Evolutionary conservation across 1,284 basidiomycete species (phyloP).

Genomic region (Heterobasidion annosum): DNA sequence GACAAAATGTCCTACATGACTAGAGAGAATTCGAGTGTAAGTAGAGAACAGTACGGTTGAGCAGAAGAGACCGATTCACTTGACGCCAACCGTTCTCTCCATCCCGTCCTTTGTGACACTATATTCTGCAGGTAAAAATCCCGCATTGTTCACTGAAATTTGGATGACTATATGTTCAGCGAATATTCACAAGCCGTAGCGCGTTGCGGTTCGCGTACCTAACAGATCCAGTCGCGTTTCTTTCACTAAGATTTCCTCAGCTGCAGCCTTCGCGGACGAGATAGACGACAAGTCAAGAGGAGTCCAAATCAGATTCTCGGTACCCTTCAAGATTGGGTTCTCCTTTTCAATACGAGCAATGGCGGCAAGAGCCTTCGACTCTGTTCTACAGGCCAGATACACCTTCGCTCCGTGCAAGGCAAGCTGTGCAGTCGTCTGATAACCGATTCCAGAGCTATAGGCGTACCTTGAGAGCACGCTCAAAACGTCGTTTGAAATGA

Average conservation of each 20-base stretch:
- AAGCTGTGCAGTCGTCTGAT: conserved; percentile 10
- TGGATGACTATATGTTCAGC: background rate
- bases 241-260: conserved; percentile 5
- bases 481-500: background rate
- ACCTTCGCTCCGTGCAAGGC: conserved; percentile 13
- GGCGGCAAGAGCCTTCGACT: conserved; percentile 7
- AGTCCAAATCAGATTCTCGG: conserved; percentile 2
- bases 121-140: conserved; percentile 1
- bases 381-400: conserved; percentile 11
- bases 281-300: conserved; percentile 5
- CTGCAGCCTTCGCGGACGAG: conserved; percentile 1
- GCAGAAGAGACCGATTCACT: background rate
- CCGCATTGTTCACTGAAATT: conserved; percentile 5
- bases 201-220: background rate
- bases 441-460: background rate
- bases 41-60: too few relatives aligned
- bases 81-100: conserved; percentile 1
- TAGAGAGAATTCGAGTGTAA: background rate
- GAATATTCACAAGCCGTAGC: background rate
- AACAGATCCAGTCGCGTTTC: conserved; percentile 9
- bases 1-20: conserved; percentile 10
- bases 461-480: background rate
- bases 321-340: background rate
- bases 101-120: background rate
- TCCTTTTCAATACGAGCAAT: background rate